phyloP scores from a whole-genome alignment of 441 rosid genomes.

The Syzygium malaccense region DNA sequence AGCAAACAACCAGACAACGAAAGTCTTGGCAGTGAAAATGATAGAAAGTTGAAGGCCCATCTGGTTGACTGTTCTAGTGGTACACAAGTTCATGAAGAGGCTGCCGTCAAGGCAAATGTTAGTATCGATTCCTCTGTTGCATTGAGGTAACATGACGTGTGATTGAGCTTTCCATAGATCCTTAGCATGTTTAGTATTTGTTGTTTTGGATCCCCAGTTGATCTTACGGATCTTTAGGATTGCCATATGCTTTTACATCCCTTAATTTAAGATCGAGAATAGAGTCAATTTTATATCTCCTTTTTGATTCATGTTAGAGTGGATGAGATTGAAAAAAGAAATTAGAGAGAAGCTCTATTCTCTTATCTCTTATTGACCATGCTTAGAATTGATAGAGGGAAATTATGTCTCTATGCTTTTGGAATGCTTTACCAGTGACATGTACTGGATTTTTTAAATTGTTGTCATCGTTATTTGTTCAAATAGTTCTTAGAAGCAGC shows the following conservation, averaged over 20 bases:
- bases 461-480: neutral
- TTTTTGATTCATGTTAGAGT: neutral
- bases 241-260: neutral
- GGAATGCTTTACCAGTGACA: neutral
- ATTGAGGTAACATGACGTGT: conserved; percentile 46
- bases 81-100: conserved; percentile 33
- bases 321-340: neutral
- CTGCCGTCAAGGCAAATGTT: conserved; percentile 16
- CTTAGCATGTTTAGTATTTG: neutral
- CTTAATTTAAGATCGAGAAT: neutral
- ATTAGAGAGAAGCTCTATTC: neutral
- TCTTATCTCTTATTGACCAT: neutral
- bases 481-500: neutral
- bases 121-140: conserved; percentile 28
- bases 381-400: neutral
- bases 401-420: neutral
- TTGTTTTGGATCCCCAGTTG: neutral
- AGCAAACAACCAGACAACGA: conserved; percentile 29
- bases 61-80: conserved; percentile 27
- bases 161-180: neutral
- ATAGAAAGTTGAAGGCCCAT: conserved; percentile 24
- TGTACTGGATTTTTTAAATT: neutral
- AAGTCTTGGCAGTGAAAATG: conserved; percentile 22
- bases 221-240: neutral
- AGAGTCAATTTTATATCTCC: neutral